Base-by-base conservation (phyloP, 1,284 basidiomycete genomes). In the Cerioporus squamosus region DNA sequence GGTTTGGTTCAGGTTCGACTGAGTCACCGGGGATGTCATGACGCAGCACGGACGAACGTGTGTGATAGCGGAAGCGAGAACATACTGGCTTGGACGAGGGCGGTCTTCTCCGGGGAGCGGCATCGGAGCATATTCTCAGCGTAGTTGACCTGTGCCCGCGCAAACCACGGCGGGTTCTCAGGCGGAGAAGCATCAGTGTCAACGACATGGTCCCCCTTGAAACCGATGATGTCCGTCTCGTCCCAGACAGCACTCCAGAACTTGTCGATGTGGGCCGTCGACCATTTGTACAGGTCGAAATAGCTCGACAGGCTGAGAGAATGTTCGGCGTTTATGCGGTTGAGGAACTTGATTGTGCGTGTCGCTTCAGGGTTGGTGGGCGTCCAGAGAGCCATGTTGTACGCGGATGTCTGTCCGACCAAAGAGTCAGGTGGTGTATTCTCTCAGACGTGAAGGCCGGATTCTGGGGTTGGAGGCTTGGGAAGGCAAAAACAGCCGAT, bases 241-340 rank as follows among this genome's bases (percentile, higher is more conserved):
- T 93, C 90, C 93, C 92, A 95, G 9, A 92, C 86, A n/a, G 81
- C 74, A 39, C 76, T 76, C 93, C 92, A 94, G 73, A 94, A 94
- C 33, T 76, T 72, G 61, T 84, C 81, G 59, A 89, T 79, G 65
- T 90, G 70, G 26, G 74, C 68, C 26, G 79, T 83, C 1, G 90
- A 92, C 92, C 93, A 94, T 51, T 66, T 71, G 73, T 86, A 91
- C 4, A 94, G 79, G 46, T 91, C 85, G 52, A 81, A 71, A 72
- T 94, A 94, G 23, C 81, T 79, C 31, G 68, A 59, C 10, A 93
- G 77, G 10, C 68, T 70, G 38, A 87, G 72, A 14, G 70, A 69
- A 65, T 84, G 80, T 38, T 77, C 78, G 40, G 71, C 63, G 70
- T 91, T 93, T 65, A 90, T 76, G 57, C 74, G 77, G 57, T 77